Evolutionary conservation across 2,329 filamentous ascomycete genomes (phyloP), one percentile per base, ranked within the genome.

Genomic region (Pseudogymnoascus sp.): DNA sequence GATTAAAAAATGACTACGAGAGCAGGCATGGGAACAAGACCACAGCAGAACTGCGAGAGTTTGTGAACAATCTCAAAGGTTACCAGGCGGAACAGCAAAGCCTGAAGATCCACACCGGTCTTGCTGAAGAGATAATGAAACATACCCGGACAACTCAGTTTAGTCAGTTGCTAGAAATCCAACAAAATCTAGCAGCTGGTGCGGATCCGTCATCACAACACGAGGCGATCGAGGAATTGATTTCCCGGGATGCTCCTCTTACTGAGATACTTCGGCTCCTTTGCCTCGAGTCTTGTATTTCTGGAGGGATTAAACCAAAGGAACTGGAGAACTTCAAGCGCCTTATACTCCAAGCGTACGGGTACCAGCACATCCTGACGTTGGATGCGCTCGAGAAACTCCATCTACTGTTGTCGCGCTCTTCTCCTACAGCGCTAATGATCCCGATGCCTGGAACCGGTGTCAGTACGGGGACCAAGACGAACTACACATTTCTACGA

Each of bases 71-170:
- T 73, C 79, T 99, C 26, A 93, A 95, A 0, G 88, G 87, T 10
- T 96, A 96, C 70, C 93, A 97, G 76, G 88, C 92, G 56, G 95
- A 99, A 74, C 92, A 97, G 71, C 88, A 93, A 68, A 96, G 90
- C 70, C 79, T 96, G n/a, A 92, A 95, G 67, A 85, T 93, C 31
- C 95, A 99, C 72, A 96, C 93, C 1, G 90, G 89, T 7, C 82
- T 99, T 50, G 92, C 93, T 0, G 95, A 97, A 76, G 93, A 97
- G 68, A 95, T 99, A 62, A 93, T 96, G 81, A 95, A 96, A 72
- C 86, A 92, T 70, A 99, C 95, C 0, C 85, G 90, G 60, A 89
- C 91, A 17, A 93, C 97, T 70, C 84, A 90, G 64, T 99, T 99
- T 78, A 90, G 88, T 67, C 89, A 90, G 65, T 80, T 92, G 40